phyloP scores from a whole-genome alignment of 225 moss, liverwort and hornwort species.

The Climacium dendroides region DNA sequence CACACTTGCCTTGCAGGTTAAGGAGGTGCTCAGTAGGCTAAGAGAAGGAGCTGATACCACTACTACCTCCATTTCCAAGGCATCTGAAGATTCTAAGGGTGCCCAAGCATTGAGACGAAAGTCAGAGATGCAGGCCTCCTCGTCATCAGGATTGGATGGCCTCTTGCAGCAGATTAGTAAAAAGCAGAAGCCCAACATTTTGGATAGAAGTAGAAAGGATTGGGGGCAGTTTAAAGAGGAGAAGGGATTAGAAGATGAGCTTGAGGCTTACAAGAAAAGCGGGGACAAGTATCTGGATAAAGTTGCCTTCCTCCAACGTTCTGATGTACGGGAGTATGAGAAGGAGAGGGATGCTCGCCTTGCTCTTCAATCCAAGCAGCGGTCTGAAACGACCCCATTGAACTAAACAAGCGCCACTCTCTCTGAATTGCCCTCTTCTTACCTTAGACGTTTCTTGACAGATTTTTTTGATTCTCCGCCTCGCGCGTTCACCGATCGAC shows the following conservation, averaged over 20 bases:
- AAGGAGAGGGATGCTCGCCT: conserved; percentile 92
- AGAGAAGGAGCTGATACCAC: conserved; percentile 46
- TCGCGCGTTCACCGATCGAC: background rate
- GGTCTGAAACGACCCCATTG: conserved; percentile 47
- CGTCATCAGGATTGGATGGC: conserved; percentile 71
- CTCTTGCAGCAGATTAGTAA: conserved; percentile 83
- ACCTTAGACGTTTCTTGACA: background rate
- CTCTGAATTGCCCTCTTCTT: background rate
- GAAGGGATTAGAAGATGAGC: conserved; percentile 69
- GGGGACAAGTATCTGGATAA: conserved; percentile 95
- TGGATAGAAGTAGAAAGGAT: conserved; percentile 96
- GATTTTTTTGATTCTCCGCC: background rate
- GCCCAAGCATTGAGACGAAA: conserved; percentile 50
- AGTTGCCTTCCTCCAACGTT: conserved; percentile 89
- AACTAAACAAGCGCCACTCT: conserved; percentile 17
- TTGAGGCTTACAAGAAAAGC: conserved; percentile 88
- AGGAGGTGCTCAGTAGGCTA: conserved; percentile 48
- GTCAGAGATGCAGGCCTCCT: conserved; percentile 74
- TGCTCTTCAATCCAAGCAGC: conserved; percentile 67
- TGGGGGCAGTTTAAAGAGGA: conserved; percentile 98
- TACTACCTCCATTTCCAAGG: conserved; percentile 25
- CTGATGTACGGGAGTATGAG: conserved; percentile 92
- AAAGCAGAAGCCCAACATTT: conserved; percentile 86
- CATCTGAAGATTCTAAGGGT: conserved; percentile 45
- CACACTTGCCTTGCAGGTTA: conserved; percentile 28